Base-by-base conservation (phyloP, 495 filamentous ascomycete genomes). In the Coniosporium apollinis region DNA sequence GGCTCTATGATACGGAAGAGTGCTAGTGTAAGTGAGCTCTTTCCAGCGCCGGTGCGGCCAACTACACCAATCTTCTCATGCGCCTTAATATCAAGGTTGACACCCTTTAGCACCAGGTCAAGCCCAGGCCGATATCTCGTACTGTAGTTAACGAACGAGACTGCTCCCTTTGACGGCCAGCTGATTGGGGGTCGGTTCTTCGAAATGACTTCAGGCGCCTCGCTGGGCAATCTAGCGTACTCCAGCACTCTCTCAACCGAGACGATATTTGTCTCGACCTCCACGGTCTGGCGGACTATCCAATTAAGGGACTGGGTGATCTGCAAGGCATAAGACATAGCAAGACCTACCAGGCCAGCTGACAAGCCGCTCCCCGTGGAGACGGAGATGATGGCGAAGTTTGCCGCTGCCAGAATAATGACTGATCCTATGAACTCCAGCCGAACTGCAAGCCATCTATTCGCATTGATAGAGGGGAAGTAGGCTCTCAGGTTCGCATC, bases 231-330 rank as follows among this genome's bases (percentile, higher is more conserved):
- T 42, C 70, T 70, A 37, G 89, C 82, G 56, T 99, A 99, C 59
- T 99, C 91, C 39, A 96, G 75, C 28, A 96, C 83, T 41, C 91
- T 78, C 68, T 99, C 91, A 36, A 99, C 91, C 8, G 91, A 93
- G 38, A 99, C 87, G 42, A 96, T 96, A 58, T 99, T 99, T 24
- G 89, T 96, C 65, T 99, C 91, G 20, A 96, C 91, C 58, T 99
- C 91, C 11, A 99, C 91, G 3, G 89, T 94, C 61, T 99, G 91
- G 36, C 91, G 79, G 30, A 99, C 91, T 48, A 99, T 94, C 89
- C 89, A 99, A 62, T 99, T 99, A 42, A 99, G 65, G n/a, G 86
- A 91, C 50, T 83, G 79, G 14, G 91, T 99, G 51, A 96, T 96
- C 60, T 94, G 82, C 42, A 99, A 66, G 31, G 85, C 89, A 56